phyloP scores from a whole-genome alignment of 371 early-diverging fungal genomes.

The Synchytrium microbalum region DNA sequence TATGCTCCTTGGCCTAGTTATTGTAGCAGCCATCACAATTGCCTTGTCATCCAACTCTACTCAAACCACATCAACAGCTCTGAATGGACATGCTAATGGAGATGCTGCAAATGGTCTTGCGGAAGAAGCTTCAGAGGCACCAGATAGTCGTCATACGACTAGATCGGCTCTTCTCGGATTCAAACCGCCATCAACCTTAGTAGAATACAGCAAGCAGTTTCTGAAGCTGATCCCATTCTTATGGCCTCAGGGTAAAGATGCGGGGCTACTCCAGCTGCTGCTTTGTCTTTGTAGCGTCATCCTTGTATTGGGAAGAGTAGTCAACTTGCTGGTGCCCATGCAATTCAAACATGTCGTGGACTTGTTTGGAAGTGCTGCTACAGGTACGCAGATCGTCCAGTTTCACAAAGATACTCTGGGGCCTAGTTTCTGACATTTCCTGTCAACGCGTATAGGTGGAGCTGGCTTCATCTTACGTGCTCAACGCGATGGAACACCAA shows the following conservation, averaged over 20 bases:
- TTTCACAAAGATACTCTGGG: conserved; percentile 4
- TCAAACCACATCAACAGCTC: neutral
- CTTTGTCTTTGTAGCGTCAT: conserved; percentile 60
- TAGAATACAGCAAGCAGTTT: conserved; percentile 5
- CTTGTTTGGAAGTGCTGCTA: conserved; percentile 29
- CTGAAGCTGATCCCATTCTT: conserved; percentile 67
- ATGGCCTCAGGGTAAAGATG: conserved; percentile 59
- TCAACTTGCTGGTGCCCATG: conserved; percentile 73
- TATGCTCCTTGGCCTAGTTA: neutral
- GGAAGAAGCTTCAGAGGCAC: neutral
- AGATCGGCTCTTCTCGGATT: neutral
- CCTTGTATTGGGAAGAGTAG: conserved; percentile 60
- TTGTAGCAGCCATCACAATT: neutral
- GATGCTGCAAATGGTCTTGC: neutral
- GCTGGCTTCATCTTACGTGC: neutral
- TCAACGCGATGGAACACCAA: neutral
- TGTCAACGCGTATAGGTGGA: neutral
- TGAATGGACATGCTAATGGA: no score
- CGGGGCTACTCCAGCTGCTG: conserved; percentile 49
- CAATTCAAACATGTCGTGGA: conserved; percentile 76
- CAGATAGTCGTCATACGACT: neutral
- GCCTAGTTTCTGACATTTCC: no score
- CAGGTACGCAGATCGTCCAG: neutral
- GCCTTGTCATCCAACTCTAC: neutral
- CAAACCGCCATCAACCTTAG: neutral